These are phyloP conservation scores for Periconia macrospinosa DNA, from an alignment of 2,329 filamentous ascomycete genomes.

Conservation along the genomic window DNA sequence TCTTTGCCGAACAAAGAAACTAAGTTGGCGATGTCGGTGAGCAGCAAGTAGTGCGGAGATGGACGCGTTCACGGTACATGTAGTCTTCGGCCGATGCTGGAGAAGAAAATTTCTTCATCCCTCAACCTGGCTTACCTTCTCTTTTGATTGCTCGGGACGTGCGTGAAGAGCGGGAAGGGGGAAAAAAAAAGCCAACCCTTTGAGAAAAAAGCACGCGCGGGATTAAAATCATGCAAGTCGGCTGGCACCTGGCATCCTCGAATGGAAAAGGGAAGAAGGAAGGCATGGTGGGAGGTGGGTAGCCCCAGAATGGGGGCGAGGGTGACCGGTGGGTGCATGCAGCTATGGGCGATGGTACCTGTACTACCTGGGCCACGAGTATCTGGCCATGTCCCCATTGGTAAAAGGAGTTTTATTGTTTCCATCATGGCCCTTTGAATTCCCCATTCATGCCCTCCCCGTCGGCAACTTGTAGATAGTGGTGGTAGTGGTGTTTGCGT, in stretches of 20 bases:
- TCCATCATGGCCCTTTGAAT: too few relatives aligned
- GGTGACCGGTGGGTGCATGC: background rate
- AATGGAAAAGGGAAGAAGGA: background rate
- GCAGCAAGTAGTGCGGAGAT: background rate
- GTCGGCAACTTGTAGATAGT: too few relatives aligned
- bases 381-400: too few relatives aligned
- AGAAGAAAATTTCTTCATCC: background rate
- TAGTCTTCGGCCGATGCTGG: background rate
- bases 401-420: too few relatives aligned
- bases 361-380: too few relatives aligned
- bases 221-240: background rate
- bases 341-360: too few relatives aligned
- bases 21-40: background rate
- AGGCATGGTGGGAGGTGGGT: background rate
- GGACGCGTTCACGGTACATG: background rate
- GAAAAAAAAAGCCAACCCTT: too few relatives aligned
- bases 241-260: background rate
- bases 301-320: background rate
- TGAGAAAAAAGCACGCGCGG: background rate
- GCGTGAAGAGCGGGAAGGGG: background rate
- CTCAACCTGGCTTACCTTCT: background rate
- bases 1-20: background rate
- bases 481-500: too few relatives aligned
- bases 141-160: background rate
- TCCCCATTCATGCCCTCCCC: too few relatives aligned